phyloP scores from a whole-genome alignment of 2,329 filamentous ascomycete genomes.

The Zasmidium cellare region DNA sequence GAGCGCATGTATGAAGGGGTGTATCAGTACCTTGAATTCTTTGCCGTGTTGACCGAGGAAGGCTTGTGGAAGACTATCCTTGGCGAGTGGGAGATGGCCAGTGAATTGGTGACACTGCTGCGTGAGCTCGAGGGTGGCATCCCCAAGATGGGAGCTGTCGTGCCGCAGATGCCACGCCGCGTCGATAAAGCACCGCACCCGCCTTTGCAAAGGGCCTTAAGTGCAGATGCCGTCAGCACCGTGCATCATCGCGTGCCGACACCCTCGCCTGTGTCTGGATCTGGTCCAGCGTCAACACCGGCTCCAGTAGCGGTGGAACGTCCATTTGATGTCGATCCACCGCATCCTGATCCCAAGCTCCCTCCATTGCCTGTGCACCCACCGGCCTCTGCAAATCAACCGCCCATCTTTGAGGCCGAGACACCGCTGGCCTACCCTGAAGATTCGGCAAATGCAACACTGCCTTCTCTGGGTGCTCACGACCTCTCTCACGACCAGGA shows the following conservation, averaged over 20 bases:
- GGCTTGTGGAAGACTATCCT: conserved; percentile 79
- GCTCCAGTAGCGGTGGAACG: conserved; percentile 58
- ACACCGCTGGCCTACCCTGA: conserved; percentile 42
- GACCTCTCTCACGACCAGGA: conserved; percentile 51
- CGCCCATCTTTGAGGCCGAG: conserved; percentile 45
- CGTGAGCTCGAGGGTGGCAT: conserved; percentile 86
- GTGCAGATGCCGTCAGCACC: conserved; percentile 26
- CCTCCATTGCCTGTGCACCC: conserved; percentile 36
- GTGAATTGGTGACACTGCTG: conserved; percentile 83
- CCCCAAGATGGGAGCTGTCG: conserved; percentile 66
- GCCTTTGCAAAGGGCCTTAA: conserved; percentile 30
- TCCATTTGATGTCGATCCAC: conserved; percentile 57
- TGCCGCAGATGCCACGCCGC: conserved; percentile 44
- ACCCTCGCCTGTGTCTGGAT: conserved; percentile 9
- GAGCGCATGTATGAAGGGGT: conserved; percentile 94
- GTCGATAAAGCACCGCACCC: conserved; percentile 23
- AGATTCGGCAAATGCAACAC: conserved; percentile 36
- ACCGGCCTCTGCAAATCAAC: conserved; percentile 44
- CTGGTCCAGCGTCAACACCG: conserved; percentile 7
- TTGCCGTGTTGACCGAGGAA: conserved; percentile 84
- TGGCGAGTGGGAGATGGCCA: conserved; percentile 87
- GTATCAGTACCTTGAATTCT: conserved; percentile 91
- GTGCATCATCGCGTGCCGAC: conserved; percentile 6
- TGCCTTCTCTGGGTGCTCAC: conserved; percentile 5
- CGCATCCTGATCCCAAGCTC: conserved; percentile 18